Evolutionary conservation across 2,329 filamentous ascomycete genomes (phyloP).

Genomic region (Volutella citrinella): DNA sequence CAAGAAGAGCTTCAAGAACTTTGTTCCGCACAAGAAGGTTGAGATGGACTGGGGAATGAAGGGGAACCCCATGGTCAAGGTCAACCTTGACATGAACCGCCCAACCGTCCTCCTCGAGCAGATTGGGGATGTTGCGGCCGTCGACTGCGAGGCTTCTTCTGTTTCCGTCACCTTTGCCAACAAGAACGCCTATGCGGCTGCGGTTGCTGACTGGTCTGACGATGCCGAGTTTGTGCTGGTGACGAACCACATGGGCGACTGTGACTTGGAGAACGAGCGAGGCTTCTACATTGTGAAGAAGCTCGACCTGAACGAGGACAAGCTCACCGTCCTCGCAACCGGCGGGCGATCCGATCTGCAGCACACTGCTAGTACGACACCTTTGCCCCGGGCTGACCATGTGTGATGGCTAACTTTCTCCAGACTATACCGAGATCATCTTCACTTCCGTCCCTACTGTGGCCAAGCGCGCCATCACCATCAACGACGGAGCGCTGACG

Average conservation of each 20-base stretch:
- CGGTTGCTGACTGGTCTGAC: conserved; percentile 11
- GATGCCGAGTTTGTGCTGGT: conserved; percentile 32
- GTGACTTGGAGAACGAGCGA: conserved; percentile 37
- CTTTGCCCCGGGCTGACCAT: too few species aligned
- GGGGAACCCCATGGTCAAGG: conserved; percentile 10
- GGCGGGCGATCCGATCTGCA: conserved; percentile 30
- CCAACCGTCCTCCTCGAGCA: conserved; percentile 17
- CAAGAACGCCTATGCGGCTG: conserved; percentile 9
- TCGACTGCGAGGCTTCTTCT: conserved; percentile 9
- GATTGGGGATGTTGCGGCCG: conserved; percentile 8
- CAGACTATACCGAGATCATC: conserved; percentile 12
- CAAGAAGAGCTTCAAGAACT: too few species aligned
- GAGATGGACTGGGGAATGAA: conserved; percentile 9
- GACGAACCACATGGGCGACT: conserved; percentile 41
- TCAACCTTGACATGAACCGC: conserved; percentile 14
- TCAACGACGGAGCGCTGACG: conserved; percentile 6
- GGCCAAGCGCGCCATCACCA: conserved; percentile 9
- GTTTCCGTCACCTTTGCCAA: conserved; percentile 12
- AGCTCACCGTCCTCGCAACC: conserved; percentile 29
- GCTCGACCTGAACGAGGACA: conserved; percentile 24
- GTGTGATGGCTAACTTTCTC: neutral
- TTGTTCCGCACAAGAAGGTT: conserved; percentile 12
- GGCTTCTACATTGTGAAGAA: conserved; percentile 34
- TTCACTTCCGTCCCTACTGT: conserved; percentile 13
- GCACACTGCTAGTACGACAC: conserved; percentile 32